Base-by-base conservation (phyloP, 306 rosid species). In the Trifolium repens region DNA sequence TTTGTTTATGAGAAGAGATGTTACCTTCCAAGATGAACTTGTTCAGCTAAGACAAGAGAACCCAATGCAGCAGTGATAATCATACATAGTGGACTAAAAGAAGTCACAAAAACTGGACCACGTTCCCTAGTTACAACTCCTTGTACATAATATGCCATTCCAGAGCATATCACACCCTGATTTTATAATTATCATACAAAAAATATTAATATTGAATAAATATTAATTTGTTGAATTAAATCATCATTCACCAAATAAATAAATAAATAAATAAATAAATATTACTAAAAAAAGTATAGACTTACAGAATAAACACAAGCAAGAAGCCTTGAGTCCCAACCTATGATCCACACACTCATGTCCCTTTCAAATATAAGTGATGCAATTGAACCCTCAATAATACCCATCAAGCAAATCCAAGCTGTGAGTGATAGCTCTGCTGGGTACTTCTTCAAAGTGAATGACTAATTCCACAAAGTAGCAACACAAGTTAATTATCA, bases 251-350 rank as follows among this genome's bases (percentile, higher is more conserved):
- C 35, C 2, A 74, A 5, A 16, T 17, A 7, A 53, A 52, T 8
- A 3, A 54, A n/a, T n/a, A n/a, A n/a, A n/a, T n/a, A n/a, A n/a
- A n/a, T n/a, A n/a, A n/a, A n/a, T n/a, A n/a, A n/a, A 12, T 46
- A 46, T 5, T 10, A 60, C 2, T 7, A 12, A 26, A 58, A 10
- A 42, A 47, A 1, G 34, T 55, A 0, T 26, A 58, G 16, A 78
- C 98, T 90, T 68, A 94, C 98, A 24, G 99, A 86, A 78, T 96
- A 96, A 80, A 89, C 94, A 58, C 96, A 89, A 17, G 99, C 99
- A 19, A 96, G 89, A 17, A 96, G 98, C 85, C 98, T 89, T 0
- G 99, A 92, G 73, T 96, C 99, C 98, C 98, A 96, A 13, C 98
- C 98, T 10, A 96, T 67, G 64, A 43, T 86, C 99, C 99, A 96